Evolutionary conservation across 164 flowering plant genomes (phyloP), one percentile per base, ranked within the genome.

Genomic region (Vitis amurensis): DNA sequence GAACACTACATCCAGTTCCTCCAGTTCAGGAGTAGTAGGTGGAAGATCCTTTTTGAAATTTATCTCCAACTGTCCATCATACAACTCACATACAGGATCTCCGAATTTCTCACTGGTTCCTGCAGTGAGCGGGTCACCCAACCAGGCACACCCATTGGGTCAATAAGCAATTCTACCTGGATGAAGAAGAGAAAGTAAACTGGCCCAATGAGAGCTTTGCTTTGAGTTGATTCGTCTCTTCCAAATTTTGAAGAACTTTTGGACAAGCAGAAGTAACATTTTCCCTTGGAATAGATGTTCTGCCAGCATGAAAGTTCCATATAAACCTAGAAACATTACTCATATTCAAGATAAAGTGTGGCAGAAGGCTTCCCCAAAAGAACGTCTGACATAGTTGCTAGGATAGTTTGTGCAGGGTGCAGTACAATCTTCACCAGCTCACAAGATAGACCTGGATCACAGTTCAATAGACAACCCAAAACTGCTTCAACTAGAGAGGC

Each of bases 401-500:
- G 98, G 97, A 83, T 97, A 95, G 27, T 76, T 65, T 69, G 31
- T 64, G 37, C 77, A 63, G 14, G 96, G 87, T 23, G 27, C 27
- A 62, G 93, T 93, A 74, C 88, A 90, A 30, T 73, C 78, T 76
- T 81, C 79, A 92, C 93, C 64, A 95, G 78, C 64, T 67, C 83
- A 73, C 99, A 93, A 68, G 91, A 84, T n/a, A 95, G 74, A 23
- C 99, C 99, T 12, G 97, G 98, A 11, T 91, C 84, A 79, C 99
- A 95, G 70, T 73, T 80, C 74, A 93, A 70, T 17, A 95, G 79
- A 77, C 98, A 95, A 63, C 84, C 83, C 72, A 93, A 58, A 57
- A 95, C 87, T 69, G 91, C 95, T 65, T 95, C 89, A 72, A 95
- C 92, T 55, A 95, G 81, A 68, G 97, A 78, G 59, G 70, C 73